Conservation (phyloP, 192 early-diverging fungal genomes). For the Coemansia sp. region DNA sequence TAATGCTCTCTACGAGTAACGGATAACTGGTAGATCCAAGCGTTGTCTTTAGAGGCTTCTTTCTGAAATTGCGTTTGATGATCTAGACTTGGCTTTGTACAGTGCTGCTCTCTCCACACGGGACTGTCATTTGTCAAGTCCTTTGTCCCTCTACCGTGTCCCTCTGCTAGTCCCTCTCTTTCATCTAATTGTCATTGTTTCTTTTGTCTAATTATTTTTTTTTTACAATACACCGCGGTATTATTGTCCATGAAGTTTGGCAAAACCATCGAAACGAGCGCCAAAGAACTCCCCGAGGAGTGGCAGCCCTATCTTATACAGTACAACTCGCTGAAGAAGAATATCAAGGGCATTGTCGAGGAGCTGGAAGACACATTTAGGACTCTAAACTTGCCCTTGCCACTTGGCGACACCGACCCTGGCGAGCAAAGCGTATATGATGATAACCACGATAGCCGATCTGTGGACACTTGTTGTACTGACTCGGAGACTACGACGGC, state of each 20-base stretch:
- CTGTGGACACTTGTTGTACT: not conserved
- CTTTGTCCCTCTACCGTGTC: not conserved
- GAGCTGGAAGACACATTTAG: constrained; percentile 63
- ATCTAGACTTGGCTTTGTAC: not conserved
- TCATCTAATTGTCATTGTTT: not conserved
- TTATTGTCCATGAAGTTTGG: constrained; percentile 71
- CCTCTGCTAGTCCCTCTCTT: not conserved
- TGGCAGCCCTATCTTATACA: constrained; percentile 78
- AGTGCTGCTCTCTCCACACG: not conserved
- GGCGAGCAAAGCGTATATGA: not conserved
- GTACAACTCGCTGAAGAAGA: constrained; percentile 77
- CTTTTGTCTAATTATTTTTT: not conserved
- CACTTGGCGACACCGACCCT: constrained; percentile 10
- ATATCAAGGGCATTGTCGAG: constrained; percentile 70
- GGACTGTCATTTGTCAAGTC: not conserved
- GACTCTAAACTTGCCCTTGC: constrained; percentile 30
- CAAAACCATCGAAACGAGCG: constrained; percentile 67
- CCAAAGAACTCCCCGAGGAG: constrained; percentile 70
- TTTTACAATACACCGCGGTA: not conserved
- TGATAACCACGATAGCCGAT: not conserved
- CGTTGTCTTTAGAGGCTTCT: not conserved
- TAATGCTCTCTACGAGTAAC: not conserved
- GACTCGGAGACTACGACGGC: not conserved
- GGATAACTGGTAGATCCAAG: not conserved
- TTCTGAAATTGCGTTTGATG: not conserved